Evolutionary conservation across 805 yeast species (phyloP).

Genomic region (Kodamaea sagamina): DNA sequence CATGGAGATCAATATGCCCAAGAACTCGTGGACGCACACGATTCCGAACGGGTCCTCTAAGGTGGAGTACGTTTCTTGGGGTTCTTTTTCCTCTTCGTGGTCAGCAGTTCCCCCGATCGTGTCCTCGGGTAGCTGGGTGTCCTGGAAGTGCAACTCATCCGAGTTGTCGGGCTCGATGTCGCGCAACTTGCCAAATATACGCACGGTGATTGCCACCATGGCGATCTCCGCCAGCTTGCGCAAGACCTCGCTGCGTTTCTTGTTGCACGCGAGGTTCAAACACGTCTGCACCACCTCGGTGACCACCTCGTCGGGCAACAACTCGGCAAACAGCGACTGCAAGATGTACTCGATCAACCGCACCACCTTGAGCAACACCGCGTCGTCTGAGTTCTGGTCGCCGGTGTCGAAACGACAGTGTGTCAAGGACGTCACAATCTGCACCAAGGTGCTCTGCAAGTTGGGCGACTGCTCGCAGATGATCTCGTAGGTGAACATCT

Average conservation of each 20-base stretch:
- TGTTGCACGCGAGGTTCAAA: slow-evolving; percentile 87
- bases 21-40: slow-evolving; percentile 71
- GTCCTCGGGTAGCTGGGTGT: slow-evolving; percentile 57
- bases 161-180: slow-evolving; percentile 49
- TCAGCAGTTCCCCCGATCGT: slow-evolving; percentile 52
- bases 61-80: slow-evolving; percentile 14
- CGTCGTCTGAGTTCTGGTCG: slow-evolving; percentile 89
- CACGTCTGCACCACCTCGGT: slow-evolving; percentile 91
- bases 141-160: slow-evolving; percentile 49
- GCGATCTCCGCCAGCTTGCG: slow-evolving; percentile 88
- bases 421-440: slow-evolving; percentile 73
- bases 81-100: slow-evolving; percentile 12
- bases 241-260: slow-evolving; percentile 84
- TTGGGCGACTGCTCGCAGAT: slow-evolving; percentile 58
- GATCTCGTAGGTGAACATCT: slow-evolving; percentile 69
- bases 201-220: slow-evolving; percentile 65
- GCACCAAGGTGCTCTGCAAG: slow-evolving; percentile 58
- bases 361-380: slow-evolving; percentile 81
- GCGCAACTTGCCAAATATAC: slow-evolving; percentile 63
- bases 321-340: slow-evolving; percentile 59
- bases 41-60: slow-evolving; percentile 60
- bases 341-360: slow-evolving; percentile 68
- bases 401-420: slow-evolving; percentile 96
- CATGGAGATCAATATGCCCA: slow-evolving; percentile 74
- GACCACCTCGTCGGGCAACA: slow-evolving; percentile 78